Percentiles rank a stretch among this genome's conserved stretches.
Evolutionary conservation across 371 early-diverging fungal species (phyloP).

Genomic region (Mortierella sp.): DNA sequence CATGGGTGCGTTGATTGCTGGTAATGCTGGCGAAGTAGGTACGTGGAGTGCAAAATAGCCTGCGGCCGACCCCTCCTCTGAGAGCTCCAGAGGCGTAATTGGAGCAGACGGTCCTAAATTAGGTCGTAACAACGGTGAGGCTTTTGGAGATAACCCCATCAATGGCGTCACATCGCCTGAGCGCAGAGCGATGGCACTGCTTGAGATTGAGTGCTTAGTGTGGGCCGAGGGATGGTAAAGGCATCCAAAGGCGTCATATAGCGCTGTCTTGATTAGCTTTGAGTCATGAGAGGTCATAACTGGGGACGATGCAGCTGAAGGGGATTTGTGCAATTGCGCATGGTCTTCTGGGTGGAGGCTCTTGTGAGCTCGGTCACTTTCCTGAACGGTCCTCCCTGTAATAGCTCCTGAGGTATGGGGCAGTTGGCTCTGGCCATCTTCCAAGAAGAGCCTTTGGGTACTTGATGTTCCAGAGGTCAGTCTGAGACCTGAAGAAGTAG

Average conservation of each 20-base stretch:
- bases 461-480: slow-evolving; percentile 7
- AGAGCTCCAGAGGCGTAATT: slow-evolving; percentile 53
- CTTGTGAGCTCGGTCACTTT: not conserved
- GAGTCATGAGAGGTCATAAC: slow-evolving; percentile 24
- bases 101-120: slow-evolving; percentile 49
- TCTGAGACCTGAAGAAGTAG: slow-evolving; percentile 8
- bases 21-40: slow-evolving; percentile 19
- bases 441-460: slow-evolving; percentile 14
- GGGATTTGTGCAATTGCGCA: not conserved
- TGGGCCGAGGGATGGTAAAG: slow-evolving; percentile 53
- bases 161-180: slow-evolving; percentile 55
- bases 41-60: slow-evolving; percentile 48
- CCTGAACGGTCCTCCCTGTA: slow-evolving; percentile 8
- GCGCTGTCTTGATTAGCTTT: slow-evolving; percentile 28
- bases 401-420: not conserved
- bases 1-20: slow-evolving; percentile 6
- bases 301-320: slow-evolving; percentile 9
- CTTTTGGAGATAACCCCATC: slow-evolving; percentile 50
- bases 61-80: slow-evolving; percentile 33
- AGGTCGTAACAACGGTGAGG: slow-evolving; percentile 46
- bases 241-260: slow-evolving; percentile 52
- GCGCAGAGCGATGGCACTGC: slow-evolving; percentile 35
- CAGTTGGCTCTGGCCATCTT: slow-evolving; percentile 9
- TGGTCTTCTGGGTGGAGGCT: not conserved
- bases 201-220: slow-evolving; percentile 38